These are phyloP conservation scores for Litsea cubeba DNA, from an alignment of 164 flowering plant genomes.

Conservation along the genomic window DNA sequence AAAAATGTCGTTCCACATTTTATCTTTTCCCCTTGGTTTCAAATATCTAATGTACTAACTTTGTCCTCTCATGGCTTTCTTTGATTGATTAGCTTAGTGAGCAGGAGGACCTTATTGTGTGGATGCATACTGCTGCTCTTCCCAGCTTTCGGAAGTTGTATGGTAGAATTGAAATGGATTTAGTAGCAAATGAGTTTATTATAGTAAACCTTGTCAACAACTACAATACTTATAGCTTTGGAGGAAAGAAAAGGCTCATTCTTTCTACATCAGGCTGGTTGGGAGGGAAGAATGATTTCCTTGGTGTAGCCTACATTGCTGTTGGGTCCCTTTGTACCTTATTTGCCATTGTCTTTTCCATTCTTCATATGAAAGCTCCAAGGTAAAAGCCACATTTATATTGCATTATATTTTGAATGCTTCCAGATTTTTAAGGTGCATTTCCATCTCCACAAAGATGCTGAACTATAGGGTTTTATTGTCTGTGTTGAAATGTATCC, in stretches of 20 bases:
- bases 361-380: constrained; percentile 61
- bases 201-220: constrained; percentile 51
- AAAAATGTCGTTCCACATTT: not conserved
- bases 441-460: too few relatives aligned
- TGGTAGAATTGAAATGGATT: constrained; percentile 74
- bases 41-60: constrained; percentile 2
- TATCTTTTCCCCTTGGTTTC: not conserved
- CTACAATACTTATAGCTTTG: constrained; percentile 77
- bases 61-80: constrained; percentile 8
- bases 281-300: constrained; percentile 84
- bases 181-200: constrained; percentile 49
- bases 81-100: constrained; percentile 51
- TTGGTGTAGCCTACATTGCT: constrained; percentile 56
- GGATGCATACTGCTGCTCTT: constrained; percentile 91
- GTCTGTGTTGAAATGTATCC: too few relatives aligned
- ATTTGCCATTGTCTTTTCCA: constrained; percentile 46
- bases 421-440: too few relatives aligned
- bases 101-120: constrained; percentile 86
- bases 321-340: constrained; percentile 53
- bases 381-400: constrained; percentile 31
- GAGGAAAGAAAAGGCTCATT: constrained; percentile 69
- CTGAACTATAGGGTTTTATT: too few relatives aligned
- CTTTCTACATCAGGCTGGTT: constrained; percentile 81
- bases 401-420: not conserved
- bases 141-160: constrained; percentile 80